These are phyloP conservation scores for Candida jianshihensis DNA, from an alignment of 805 yeast species.

Conservation along the genomic window DNA sequence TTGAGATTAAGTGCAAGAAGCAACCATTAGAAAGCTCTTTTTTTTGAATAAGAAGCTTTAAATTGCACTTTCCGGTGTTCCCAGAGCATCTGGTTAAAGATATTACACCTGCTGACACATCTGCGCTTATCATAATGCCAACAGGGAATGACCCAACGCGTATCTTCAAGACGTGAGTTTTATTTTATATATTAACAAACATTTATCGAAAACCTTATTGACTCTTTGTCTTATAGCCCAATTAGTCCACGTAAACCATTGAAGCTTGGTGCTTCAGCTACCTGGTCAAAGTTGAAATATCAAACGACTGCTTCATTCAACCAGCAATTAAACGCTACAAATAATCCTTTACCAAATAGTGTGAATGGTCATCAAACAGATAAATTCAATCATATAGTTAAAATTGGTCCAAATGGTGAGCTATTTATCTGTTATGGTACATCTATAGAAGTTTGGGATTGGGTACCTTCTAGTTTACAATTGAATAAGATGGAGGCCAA, in stretches of 20 bases:
- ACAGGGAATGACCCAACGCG: slow-evolving; percentile 25
- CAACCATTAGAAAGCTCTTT: too few species aligned
- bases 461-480: slow-evolving; percentile 24
- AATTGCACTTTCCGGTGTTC: too few species aligned
- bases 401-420: slow-evolving; percentile 34
- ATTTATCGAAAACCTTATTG: too few species aligned
- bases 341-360: background rate
- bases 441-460: slow-evolving; percentile 33
- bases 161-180: slow-evolving; percentile 19
- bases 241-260: slow-evolving; percentile 17
- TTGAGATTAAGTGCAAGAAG: too few species aligned
- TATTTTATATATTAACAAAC: too few species aligned
- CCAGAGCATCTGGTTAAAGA: too few species aligned
- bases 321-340: background rate
- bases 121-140: slow-evolving; percentile 14
- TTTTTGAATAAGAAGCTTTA: too few species aligned
- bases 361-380: slow-evolving; percentile 6
- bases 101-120: background rate
- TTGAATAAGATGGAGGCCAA: slow-evolving; percentile 5
- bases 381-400: slow-evolving; percentile 12
- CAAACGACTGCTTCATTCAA: slow-evolving; percentile 1
- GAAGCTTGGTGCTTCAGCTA: slow-evolving; percentile 18
- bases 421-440: slow-evolving; percentile 23
- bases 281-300: slow-evolving; percentile 23
- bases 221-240: slow-evolving; percentile 8